Conservation (phyloP, 345 rosid genomes). For the Dipteronia dyeriana region DNA sequence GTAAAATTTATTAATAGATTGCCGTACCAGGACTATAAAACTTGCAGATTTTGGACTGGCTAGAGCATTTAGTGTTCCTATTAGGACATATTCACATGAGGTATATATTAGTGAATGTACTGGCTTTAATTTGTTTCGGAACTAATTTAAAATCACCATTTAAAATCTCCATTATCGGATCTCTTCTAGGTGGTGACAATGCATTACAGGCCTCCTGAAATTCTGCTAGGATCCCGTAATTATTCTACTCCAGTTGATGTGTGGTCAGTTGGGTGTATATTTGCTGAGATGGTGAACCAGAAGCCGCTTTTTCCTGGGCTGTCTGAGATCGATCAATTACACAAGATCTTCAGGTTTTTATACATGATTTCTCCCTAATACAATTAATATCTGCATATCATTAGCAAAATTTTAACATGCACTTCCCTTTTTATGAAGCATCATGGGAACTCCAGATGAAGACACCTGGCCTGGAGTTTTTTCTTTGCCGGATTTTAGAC, state of each 20-base stretch:
- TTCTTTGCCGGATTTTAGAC: neutral
- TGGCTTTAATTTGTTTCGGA: neutral
- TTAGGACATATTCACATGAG: conserved; percentile 97
- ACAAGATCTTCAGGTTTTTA: neutral
- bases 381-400: too few species aligned
- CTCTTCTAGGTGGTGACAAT: neutral
- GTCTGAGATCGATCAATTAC: neutral
- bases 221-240: neutral
- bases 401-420: neutral
- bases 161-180: neutral
- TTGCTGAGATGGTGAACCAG: conserved; percentile 20
- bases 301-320: neutral
- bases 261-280: conserved; percentile 26
- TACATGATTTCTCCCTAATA: neutral
- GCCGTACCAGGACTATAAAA: conserved; percentile 78
- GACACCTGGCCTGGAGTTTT: neutral
- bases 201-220: conserved; percentile 11
- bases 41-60: conserved; percentile 99
- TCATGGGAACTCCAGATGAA: neutral
- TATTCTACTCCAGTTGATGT: conserved; percentile 14
- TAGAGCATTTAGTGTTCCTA: conserved; percentile 91
- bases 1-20: conserved; percentile 90
- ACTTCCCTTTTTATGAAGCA: neutral
- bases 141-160: too few species aligned
- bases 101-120: conserved; percentile 29